Percentiles rank a stretch among this genome's conserved stretches.
Conservation (phyloP, 2,329 filamentous ascomycete genomes). For the Penicillium sp. region DNA sequence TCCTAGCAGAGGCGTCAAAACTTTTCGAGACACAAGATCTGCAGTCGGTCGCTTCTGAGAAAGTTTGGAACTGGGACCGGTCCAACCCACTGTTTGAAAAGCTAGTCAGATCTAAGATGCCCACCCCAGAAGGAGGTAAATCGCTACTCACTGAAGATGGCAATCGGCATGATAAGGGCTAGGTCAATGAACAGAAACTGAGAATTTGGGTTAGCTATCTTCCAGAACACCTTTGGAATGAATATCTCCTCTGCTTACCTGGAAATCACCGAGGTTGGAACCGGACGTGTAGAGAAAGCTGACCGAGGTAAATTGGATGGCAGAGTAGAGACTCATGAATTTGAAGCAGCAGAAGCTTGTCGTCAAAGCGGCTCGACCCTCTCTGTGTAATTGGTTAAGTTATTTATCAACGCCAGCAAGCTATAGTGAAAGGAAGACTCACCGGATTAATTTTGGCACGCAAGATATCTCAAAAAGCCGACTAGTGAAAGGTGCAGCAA, state of each 20-base stretch:
- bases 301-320: conserved; percentile 98
- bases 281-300: conserved; percentile 93
- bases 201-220: conserved; percentile 4
- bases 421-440: conserved; percentile 20
- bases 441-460: conserved; percentile 86
- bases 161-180: conserved; percentile 87
- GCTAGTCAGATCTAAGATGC: neutral
- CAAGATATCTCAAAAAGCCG: conserved; percentile 95
- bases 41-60: conserved; percentile 86
- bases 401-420: neutral
- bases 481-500: conserved; percentile 96
- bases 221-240: neutral
- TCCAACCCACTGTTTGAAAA: conserved; percentile 74
- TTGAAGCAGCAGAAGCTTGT: conserved; percentile 99
- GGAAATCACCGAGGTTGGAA: conserved; percentile 94
- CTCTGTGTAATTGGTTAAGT: conserved; percentile 50
- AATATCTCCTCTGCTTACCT: conserved; percentile 48
- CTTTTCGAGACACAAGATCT: conserved; percentile 86
- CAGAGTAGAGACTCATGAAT: conserved; percentile 98
- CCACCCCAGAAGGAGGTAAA: neutral
- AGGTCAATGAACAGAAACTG: conserved; percentile 93
- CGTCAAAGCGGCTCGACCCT: conserved; percentile 91
- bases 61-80: conserved; percentile 73
- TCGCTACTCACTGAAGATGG: conserved; percentile 72
- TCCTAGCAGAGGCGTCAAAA: conserved; percentile 82